Conservation (phyloP, 495 filamentous ascomycete genomes). For the Penicillium malachiteum region DNA sequence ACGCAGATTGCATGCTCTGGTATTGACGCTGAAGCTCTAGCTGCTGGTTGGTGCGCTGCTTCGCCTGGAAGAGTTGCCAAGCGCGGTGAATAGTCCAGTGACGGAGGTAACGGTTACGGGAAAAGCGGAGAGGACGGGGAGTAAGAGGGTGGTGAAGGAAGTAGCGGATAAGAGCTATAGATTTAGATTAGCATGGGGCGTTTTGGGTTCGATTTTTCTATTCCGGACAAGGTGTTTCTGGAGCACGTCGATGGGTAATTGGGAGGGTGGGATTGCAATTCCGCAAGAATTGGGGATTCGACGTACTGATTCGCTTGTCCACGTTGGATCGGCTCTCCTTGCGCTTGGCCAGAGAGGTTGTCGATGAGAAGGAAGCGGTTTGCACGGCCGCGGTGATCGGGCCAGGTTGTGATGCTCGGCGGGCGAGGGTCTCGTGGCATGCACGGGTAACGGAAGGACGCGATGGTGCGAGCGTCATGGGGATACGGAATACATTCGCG, state of each 20-base stretch:
- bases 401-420: conserved; percentile 24
- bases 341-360: conserved; percentile 36
- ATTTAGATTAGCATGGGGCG: conserved; percentile 3
- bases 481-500: conserved; percentile 46
- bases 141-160: conserved; percentile 62
- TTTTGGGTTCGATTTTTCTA: conserved; percentile 5
- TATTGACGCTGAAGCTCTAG: conserved; percentile 70
- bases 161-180: conserved; percentile 62
- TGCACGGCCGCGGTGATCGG: conserved; percentile 32
- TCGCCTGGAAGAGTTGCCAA: conserved; percentile 70
- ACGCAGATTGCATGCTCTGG: conserved; percentile 74
- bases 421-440: conserved; percentile 28
- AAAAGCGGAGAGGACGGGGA: conserved; percentile 80
- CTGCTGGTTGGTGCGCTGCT: conserved; percentile 59
- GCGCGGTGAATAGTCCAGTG: conserved; percentile 99
- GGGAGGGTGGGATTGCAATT: conserved; percentile 1
- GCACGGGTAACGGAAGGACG: conserved; percentile 30
- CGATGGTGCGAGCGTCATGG: conserved; percentile 31
- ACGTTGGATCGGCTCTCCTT: conserved; percentile 20
- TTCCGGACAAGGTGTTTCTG: neutral
- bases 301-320: conserved; percentile 53
- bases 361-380: conserved; percentile 45
- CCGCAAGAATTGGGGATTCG: conserved; percentile 3
- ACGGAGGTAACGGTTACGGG: conserved; percentile 80
- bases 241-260: neutral